phyloP scores from a whole-genome alignment of 305 asterid species.

The Striga hermonthica region DNA sequence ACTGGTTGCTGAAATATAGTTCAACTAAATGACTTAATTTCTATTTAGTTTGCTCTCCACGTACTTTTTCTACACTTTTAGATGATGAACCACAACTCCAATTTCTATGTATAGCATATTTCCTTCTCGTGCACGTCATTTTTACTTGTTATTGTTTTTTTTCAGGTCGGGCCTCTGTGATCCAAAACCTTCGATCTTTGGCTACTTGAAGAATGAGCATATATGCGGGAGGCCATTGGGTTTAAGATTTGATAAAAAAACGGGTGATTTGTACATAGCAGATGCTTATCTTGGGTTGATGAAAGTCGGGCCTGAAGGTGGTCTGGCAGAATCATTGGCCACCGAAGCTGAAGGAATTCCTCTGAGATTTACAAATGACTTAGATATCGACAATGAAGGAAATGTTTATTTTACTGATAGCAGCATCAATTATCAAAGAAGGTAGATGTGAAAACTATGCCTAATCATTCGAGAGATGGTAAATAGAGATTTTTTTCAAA shows the following conservation, averaged over 20 bases:
- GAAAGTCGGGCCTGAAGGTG: constrained; percentile 95
- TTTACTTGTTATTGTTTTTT: neutral
- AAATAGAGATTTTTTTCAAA: neutral
- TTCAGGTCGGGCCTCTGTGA: constrained; percentile 72
- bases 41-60: too few relatives aligned
- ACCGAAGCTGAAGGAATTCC: constrained; percentile 86
- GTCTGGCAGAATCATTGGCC: constrained; percentile 67
- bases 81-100: too few relatives aligned
- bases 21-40: too few relatives aligned
- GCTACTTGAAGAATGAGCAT: constrained; percentile 78
- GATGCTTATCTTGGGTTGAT: constrained; percentile 91
- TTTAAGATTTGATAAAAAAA: constrained; percentile 66
- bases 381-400: constrained; percentile 80
- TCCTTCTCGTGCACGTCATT: neutral
- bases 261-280: constrained; percentile 82
- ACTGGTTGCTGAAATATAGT: neutral
- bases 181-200: constrained; percentile 50
- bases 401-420: constrained; percentile 86
- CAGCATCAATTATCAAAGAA: constrained; percentile 70
- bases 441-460: constrained; percentile 40
- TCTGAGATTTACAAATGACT: constrained; percentile 68
- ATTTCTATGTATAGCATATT: too few relatives aligned
- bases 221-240: constrained; percentile 97
- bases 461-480: neutral
- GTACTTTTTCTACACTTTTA: neutral